Evolutionary conservation across 2,329 filamentous ascomycete genomes (phyloP), one percentile per base, ranked within the genome.

Genomic region (Setomelanomma holmii): DNA sequence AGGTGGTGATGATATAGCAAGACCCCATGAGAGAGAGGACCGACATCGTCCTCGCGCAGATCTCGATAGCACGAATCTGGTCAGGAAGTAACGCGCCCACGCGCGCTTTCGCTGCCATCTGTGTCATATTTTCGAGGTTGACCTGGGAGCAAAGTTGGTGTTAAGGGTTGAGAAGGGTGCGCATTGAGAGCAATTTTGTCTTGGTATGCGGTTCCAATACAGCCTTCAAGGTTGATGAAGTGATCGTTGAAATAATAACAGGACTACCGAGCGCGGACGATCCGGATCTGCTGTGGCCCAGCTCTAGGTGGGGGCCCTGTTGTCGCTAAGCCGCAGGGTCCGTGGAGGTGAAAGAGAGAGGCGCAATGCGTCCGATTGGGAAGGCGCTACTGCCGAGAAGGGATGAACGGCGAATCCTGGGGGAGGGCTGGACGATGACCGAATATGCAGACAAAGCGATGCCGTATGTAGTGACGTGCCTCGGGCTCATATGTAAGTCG

Each of bases 21-120:
- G 87, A 89, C 50, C 89, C 90, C 1, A 88, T 45, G 0, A 95
- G 72, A 1, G 90, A 93, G 38, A 93, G 74, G 6, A 86, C 80
- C 0, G 90, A 93, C 66, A 86, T 86, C 14, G 83, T 77, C 42
- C 90, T 82, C 72, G 91, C 89, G 41, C 89, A 82, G 49, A 82
- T 73, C 56, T 79, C 84, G 58, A 93, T 81, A 39, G 81, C 80
- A 43, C 48, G 27, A 40, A 61, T 30, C 48, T 55, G 69, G 52
- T 10, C 45, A 20, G 11, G 44, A 23, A 12, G 45, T 42, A 16
- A 70, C 42, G 27, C 7, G 21, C 8, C 19, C n/a, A 22, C 14
- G n/a, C n/a, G 17, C 8, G 24, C 6, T 5, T 23, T 24, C 23
- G 21, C 24, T 4, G 17, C 30, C 14, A 16, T 23, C 12, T 24